These are phyloP conservation scores for Candida maesae DNA, from an alignment of 805 yeast species.

Conservation along the genomic window DNA sequence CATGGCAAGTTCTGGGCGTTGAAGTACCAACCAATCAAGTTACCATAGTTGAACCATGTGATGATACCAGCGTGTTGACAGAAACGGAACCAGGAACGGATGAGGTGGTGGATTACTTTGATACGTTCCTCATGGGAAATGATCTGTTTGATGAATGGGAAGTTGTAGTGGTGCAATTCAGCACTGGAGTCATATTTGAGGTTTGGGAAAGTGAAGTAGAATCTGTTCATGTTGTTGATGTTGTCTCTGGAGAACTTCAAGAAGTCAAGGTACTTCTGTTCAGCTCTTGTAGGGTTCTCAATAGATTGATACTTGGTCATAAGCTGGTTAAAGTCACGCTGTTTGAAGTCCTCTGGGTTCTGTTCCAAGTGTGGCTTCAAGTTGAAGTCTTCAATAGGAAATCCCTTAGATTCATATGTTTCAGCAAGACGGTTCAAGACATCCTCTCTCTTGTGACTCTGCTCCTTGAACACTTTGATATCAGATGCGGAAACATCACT, in stretches of 20 bases:
- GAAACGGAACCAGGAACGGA: conserved; percentile 53
- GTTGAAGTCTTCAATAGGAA: conserved; percentile 10
- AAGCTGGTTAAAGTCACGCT: conserved; percentile 18
- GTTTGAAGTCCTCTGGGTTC: conserved; percentile 15
- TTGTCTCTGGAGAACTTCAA: conserved; percentile 25
- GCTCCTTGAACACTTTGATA: conserved; percentile 4
- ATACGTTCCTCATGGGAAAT: conserved; percentile 29
- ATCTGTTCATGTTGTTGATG: conserved; percentile 21
- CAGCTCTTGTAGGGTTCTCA: conserved; percentile 18
- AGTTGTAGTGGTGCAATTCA: conserved; percentile 30
- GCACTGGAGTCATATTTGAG: conserved; percentile 23
- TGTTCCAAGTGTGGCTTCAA: conserved; percentile 14
- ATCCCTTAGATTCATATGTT: conserved; percentile 9
- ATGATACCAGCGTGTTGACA: conserved; percentile 38
- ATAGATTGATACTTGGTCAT: conserved; percentile 11
- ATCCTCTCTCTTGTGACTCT: conserved; percentile 7
- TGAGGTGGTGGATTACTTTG: conserved; percentile 40
- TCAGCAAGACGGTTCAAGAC: conserved; percentile 6
- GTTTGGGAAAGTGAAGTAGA: conserved; percentile 28
- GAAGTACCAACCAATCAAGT: conserved; percentile 60
- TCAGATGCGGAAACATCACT: conserved; percentile 4
- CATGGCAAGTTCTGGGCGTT: conserved; percentile 56
- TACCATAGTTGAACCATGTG: conserved; percentile 65
- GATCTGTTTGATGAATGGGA: conserved; percentile 30
- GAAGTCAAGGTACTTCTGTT: conserved; percentile 24